Evolutionary conservation across 805 yeast species (phyloP).

Genomic region (Starmerella floris): DNA sequence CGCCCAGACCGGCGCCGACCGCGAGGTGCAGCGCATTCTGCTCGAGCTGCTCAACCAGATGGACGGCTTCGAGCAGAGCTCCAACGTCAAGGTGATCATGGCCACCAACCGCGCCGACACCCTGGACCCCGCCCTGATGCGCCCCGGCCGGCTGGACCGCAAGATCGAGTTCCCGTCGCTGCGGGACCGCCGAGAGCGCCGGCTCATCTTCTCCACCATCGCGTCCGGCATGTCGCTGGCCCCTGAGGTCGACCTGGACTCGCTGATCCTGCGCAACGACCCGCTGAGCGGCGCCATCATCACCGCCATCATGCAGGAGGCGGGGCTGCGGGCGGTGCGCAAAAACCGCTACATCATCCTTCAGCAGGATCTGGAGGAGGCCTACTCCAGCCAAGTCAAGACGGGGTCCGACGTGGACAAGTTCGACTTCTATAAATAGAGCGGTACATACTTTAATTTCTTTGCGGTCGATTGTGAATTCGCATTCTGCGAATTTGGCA

Average conservation of each 20-base stretch:
- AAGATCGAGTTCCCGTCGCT: constrained; percentile 94
- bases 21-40: constrained; percentile 96
- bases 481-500: too few species aligned
- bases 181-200: constrained; percentile 94
- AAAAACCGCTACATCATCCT: constrained; percentile 93
- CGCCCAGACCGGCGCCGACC: constrained; percentile 99
- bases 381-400: constrained; percentile 92
- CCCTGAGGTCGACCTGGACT: constrained; percentile 93
- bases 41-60: constrained; percentile 92
- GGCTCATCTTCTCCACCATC: constrained; percentile 87
- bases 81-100: constrained; percentile 96
- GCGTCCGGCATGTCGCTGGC: constrained; percentile 97
- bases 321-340: constrained; percentile 96
- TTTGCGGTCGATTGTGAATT: too few species aligned
- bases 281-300: constrained; percentile 91
- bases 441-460: too few species aligned
- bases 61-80: constrained; percentile 97
- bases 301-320: constrained; percentile 99
- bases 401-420: constrained; percentile 90
- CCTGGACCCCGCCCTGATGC: constrained; percentile 89
- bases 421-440: constrained; percentile 86
- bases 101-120: constrained; percentile 99
- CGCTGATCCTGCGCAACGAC: constrained; percentile 87
- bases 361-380: constrained; percentile 94
- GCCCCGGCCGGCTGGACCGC: constrained; percentile 97